Percentiles rank a stretch among this genome's conserved stretches.
These are phyloP conservation scores for Chalciporus sphaerocephalus DNA, from an alignment of 768 basidiomycete species.

Conservation along the genomic window DNA sequence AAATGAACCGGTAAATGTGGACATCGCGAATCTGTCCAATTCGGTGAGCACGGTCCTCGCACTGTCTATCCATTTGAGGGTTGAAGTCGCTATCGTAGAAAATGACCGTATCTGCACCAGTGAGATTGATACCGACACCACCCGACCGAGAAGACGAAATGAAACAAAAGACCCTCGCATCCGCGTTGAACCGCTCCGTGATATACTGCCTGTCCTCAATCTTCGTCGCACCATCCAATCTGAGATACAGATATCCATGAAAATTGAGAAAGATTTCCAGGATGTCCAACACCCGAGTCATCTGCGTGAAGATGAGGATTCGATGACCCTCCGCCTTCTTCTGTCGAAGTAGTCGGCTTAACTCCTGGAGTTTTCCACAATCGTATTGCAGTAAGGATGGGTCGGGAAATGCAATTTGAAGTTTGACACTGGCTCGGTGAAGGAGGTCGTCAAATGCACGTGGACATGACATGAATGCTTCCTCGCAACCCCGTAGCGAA, in stretches of 20 bases:
- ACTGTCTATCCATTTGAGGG: constrained; percentile 96
- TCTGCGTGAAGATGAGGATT: constrained; percentile 93
- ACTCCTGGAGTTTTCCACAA: constrained; percentile 89
- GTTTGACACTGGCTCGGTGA: constrained; percentile 72
- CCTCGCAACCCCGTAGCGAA: constrained; percentile 46
- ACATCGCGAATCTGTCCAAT: constrained; percentile 97
- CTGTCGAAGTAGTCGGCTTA: constrained; percentile 73
- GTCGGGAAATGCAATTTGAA: constrained; percentile 92
- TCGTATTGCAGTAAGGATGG: constrained; percentile 88
- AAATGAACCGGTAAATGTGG: constrained; percentile 93
- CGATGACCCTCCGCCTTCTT: constrained; percentile 87
- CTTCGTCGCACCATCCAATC: constrained; percentile 93
- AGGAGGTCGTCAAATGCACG: constrained; percentile 61
- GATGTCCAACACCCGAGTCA: constrained; percentile 92
- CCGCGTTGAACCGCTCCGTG: constrained; percentile 84
- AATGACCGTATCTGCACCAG: constrained; percentile 91
- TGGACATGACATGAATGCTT: constrained; percentile 27
- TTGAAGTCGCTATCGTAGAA: constrained; percentile 98
- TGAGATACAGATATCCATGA: constrained; percentile 88
- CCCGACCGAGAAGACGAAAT: constrained; percentile 79
- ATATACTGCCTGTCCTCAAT: constrained; percentile 91
- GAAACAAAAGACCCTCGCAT: constrained; percentile 77
- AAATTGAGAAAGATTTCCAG: constrained; percentile 90
- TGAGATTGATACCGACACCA: constrained; percentile 90
- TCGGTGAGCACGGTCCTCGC: constrained; percentile 96